Percentiles rank a stretch among this genome's conserved stretches.
Conservation (phyloP, 2,329 filamentous ascomycete genomes). For the Dactylonectria macrodidyma region DNA sequence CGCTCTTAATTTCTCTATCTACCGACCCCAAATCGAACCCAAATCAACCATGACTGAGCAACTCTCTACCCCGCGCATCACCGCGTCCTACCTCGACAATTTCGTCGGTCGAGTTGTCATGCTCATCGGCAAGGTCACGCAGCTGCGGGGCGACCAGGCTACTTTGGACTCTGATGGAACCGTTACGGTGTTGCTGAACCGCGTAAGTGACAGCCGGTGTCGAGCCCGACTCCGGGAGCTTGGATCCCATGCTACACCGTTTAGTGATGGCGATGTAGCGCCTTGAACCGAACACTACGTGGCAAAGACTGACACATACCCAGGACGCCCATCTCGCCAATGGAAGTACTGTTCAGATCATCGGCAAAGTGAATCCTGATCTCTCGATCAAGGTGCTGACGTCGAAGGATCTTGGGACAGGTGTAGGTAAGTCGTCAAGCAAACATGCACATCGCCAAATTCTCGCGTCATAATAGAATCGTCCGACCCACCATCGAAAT, state of each 20-base stretch:
- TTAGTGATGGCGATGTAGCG: not conserved
- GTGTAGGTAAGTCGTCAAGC: slow-evolving; percentile 72
- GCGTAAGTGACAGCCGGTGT: slow-evolving; percentile 63
- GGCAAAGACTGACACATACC: slow-evolving; percentile 26
- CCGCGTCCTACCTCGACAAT: slow-evolving; percentile 82
- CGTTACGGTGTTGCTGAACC: slow-evolving; percentile 81
- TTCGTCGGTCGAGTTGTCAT: slow-evolving; percentile 85
- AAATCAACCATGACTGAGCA: slow-evolving; percentile 73
- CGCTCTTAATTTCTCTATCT: not conserved
- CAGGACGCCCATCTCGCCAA: slow-evolving; percentile 80
- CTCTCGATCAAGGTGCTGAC: slow-evolving; percentile 79
- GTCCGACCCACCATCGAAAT: not conserved
- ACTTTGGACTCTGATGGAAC: slow-evolving; percentile 85
- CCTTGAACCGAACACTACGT: not conserved
- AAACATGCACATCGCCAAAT: slow-evolving; percentile 18
- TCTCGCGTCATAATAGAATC: slow-evolving; percentile 40
- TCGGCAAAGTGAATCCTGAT: slow-evolving; percentile 85
- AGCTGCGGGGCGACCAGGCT: slow-evolving; percentile 85
- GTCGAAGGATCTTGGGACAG: slow-evolving; percentile 77
- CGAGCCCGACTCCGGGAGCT: not conserved
- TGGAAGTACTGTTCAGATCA: slow-evolving; percentile 81
- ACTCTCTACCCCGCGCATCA: slow-evolving; percentile 84
- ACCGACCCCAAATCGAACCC: slow-evolving; percentile 20
- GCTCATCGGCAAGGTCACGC: slow-evolving; percentile 86
- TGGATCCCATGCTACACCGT: not conserved